phyloP scores from a whole-genome alignment of 192 early-diverging fungal genomes.

The Backusella liffmaniae region DNA sequence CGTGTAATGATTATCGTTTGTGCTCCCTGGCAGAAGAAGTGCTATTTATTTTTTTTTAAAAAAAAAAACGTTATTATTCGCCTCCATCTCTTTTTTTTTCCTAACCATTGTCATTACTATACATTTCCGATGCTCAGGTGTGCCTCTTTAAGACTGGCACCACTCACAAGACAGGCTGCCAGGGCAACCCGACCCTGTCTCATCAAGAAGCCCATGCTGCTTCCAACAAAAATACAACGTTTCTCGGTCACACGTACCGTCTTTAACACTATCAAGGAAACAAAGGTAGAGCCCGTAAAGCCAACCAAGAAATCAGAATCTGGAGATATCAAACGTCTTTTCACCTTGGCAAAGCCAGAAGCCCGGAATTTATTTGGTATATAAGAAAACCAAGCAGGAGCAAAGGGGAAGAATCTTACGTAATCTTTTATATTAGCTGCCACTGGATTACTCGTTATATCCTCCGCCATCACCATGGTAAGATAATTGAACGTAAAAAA shows the following conservation, averaged over 20 bases:
- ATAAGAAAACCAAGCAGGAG: neutral
- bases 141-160: neutral
- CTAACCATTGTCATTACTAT: neutral
- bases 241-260: neutral
- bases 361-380: constrained; percentile 32
- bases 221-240: neutral
- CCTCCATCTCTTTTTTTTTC: neutral
- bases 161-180: neutral
- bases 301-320: constrained; percentile 3
- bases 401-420: neutral
- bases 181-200: neutral
- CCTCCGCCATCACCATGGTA: constrained; percentile 62
- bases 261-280: neutral
- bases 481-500: neutral
- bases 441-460: constrained; percentile 56
- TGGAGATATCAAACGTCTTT: constrained; percentile 20
- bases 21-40: neutral
- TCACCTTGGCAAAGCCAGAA: constrained; percentile 29
- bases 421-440: constrained; percentile 31
- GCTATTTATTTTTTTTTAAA: neutral
- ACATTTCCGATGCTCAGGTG: constrained; percentile 11
- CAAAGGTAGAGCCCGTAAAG: neutral
- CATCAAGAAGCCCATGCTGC: neutral
- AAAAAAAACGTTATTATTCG: neutral
- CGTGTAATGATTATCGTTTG: neutral